Conservation (phyloP, 2,329 filamentous ascomycete species). For the Arthroderma sp. region DNA sequence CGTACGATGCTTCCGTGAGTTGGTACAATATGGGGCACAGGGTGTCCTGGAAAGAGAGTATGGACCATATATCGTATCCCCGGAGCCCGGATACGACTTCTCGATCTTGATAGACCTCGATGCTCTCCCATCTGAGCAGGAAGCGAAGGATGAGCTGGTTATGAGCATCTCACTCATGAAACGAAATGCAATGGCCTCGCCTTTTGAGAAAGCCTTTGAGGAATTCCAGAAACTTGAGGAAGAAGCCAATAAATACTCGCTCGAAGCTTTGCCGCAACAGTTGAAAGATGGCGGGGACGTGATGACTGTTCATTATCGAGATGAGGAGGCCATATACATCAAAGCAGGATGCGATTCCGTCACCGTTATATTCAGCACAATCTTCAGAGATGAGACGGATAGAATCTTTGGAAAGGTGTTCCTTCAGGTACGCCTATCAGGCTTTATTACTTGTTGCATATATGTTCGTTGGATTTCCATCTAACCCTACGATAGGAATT, state of each 20-base stretch:
- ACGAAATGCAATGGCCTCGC: constrained; percentile 96
- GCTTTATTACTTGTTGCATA: background rate
- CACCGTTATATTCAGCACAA: constrained; percentile 96
- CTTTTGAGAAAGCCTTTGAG: constrained; percentile 93
- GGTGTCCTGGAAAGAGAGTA: constrained; percentile 90
- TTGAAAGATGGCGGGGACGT: constrained; percentile 80
- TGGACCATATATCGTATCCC: constrained; percentile 73
- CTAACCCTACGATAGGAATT: constrained; percentile 51
- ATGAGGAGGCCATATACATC: constrained; percentile 97
- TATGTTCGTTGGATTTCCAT: background rate
- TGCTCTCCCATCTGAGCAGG: constrained; percentile 68
- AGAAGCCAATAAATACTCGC: constrained; percentile 82
- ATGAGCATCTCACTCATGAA: constrained; percentile 82
- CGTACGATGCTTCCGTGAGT: constrained; percentile 87
- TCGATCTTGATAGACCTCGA: constrained; percentile 84
- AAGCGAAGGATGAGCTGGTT: constrained; percentile 75
- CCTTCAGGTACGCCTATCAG: constrained; percentile 48
- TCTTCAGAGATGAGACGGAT: constrained; percentile 97
- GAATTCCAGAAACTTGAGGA: constrained; percentile 79
- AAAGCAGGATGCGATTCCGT: constrained; percentile 96
- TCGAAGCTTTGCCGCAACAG: constrained; percentile 85
- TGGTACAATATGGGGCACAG: constrained; percentile 86
- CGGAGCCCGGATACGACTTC: constrained; percentile 92
- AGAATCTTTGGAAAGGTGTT: constrained; percentile 97
- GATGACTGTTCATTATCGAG: constrained; percentile 94